Conservation (phyloP, 208 protist genomes). For the Strigomonas oncopelti region DNA sequence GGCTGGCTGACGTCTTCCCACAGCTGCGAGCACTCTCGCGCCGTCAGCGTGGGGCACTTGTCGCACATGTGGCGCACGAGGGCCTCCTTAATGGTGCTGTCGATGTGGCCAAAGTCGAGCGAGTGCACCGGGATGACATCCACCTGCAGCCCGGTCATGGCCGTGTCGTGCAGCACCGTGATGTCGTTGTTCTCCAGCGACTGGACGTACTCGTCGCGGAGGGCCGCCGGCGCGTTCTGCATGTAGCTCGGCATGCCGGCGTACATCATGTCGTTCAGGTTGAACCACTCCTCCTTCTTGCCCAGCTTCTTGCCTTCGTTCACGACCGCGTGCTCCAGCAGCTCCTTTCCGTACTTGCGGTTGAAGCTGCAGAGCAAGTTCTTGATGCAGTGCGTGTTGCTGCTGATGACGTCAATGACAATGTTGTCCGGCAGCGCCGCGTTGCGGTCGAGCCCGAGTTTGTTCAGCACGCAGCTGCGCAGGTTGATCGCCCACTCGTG, state of each 20-base stretch:
- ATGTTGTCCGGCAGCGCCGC: conserved; percentile 58
- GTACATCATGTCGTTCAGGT: conserved; percentile 77
- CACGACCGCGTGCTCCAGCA: conserved; percentile 41
- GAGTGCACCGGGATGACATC: conserved; percentile 73
- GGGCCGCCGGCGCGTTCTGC: conserved; percentile 49
- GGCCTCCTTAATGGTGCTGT: conserved; percentile 44
- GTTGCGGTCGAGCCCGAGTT: conserved; percentile 59
- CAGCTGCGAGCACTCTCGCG: conserved; percentile 11
- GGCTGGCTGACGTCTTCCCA: conserved; percentile 5
- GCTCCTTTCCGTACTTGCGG: conserved; percentile 63
- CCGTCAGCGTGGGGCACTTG: background rate
- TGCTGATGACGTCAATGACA: conserved; percentile 83
- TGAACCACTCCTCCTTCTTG: conserved; percentile 53
- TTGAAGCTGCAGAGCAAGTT: conserved; percentile 81
- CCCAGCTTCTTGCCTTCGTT: conserved; percentile 45
- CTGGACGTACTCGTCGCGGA: conserved; percentile 66
- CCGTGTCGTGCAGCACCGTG: conserved; percentile 72
- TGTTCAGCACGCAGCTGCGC: conserved; percentile 59
- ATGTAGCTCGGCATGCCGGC: conserved; percentile 46
- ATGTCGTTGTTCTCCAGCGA: conserved; percentile 65
- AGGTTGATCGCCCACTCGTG: conserved; percentile 86
- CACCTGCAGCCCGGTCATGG: conserved; percentile 85
- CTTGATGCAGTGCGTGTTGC: conserved; percentile 90
- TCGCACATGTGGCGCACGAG: conserved; percentile 26
- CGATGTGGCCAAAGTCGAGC: conserved; percentile 62